These are phyloP conservation scores for Pseudogymnoascus sp. DNA, from an alignment of 2,329 filamentous ascomycete species.

Conservation along the genomic window DNA sequence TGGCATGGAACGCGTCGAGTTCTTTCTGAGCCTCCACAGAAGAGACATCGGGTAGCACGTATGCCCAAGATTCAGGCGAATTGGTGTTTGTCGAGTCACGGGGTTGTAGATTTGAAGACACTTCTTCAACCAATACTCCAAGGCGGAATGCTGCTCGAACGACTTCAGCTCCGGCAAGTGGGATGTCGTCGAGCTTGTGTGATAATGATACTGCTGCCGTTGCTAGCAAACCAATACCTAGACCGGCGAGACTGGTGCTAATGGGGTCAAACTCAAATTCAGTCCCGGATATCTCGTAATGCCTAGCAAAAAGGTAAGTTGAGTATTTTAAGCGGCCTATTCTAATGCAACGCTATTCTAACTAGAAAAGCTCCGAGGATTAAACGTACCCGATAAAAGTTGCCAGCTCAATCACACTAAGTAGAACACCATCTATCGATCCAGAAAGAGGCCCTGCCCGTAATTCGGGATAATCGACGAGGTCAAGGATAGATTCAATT, in stretches of 20 bases:
- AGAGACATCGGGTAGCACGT: constrained; percentile 30
- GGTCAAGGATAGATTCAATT: constrained; percentile 31
- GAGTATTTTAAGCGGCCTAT: too few relatives aligned
- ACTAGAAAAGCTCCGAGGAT: not conserved
- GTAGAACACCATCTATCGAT: constrained; percentile 36
- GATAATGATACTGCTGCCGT: constrained; percentile 35
- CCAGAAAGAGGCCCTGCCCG: constrained; percentile 34
- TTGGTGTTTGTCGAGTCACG: constrained; percentile 19
- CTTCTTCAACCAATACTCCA: constrained; percentile 34
- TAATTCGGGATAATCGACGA: constrained; percentile 28
- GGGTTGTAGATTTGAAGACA: constrained; percentile 35
- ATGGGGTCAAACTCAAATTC: constrained; percentile 18
- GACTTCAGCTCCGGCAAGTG: constrained; percentile 33
- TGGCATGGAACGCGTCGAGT: constrained; percentile 28
- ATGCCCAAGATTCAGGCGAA: constrained; percentile 33
- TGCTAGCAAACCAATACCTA: constrained; percentile 38
- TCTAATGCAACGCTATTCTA: not conserved
- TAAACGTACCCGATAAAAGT: constrained; percentile 35
- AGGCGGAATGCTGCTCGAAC: constrained; percentile 38
- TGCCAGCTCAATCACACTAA: constrained; percentile 33
- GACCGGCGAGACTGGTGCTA: constrained; percentile 29
- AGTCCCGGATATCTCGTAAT: constrained; percentile 24
- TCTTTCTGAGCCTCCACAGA: constrained; percentile 29
- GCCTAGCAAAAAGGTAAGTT: constrained; percentile 16
- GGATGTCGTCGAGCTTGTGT: constrained; percentile 31